A percentile compares a stretch with the other conserved stretches of the same genome.
These are phyloP conservation scores for Colletotrichum euphorbiae DNA, from an alignment of 2,329 filamentous ascomycete genomes.

Conservation along the genomic window DNA sequence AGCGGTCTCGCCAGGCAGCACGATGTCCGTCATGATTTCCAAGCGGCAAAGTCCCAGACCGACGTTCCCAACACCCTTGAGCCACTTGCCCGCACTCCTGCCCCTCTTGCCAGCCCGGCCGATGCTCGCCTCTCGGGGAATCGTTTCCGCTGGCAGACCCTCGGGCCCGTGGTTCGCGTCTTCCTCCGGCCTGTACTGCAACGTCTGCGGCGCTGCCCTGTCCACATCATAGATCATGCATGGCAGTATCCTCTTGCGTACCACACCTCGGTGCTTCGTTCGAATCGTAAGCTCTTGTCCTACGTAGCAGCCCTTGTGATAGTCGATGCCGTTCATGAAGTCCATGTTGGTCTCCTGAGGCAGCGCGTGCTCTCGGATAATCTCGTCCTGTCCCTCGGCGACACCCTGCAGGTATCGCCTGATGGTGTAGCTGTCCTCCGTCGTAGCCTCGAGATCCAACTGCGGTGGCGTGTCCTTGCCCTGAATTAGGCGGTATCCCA, in stretches of 20 bases:
- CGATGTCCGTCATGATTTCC: conserved; percentile 89
- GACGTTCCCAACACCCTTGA: conserved; percentile 83
- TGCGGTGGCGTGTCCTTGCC: conserved; percentile 47
- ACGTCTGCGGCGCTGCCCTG: conserved; percentile 49
- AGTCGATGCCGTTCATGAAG: conserved; percentile 86
- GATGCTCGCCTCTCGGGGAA: conserved; percentile 62
- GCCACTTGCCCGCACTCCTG: conserved; percentile 83
- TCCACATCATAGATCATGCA: conserved; percentile 74
- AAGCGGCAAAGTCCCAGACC: conserved; percentile 88
- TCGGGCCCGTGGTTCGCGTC: conserved; percentile 43
- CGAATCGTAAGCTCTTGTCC: conserved; percentile 97
- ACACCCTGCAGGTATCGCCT: conserved; percentile 84
- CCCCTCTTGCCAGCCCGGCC: conserved; percentile 66
- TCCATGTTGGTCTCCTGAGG: conserved; percentile 94
- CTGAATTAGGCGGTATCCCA: conserved; percentile 65
- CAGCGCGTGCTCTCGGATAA: conserved; percentile 76
- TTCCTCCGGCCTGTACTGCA: conserved; percentile 60
- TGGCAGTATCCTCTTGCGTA: conserved; percentile 89
- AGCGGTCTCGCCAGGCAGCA: conserved; percentile 74
- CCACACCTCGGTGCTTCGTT: conserved; percentile 92
- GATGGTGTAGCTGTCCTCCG: conserved; percentile 74
- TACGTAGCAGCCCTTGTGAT: conserved; percentile 95
- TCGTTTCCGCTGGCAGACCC: conserved; percentile 48
- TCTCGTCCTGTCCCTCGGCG: conserved; percentile 85
- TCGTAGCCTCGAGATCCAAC: conserved; percentile 59